A percentile compares a stretch with the other conserved stretches of the same genome.
These are phyloP conservation scores for Suillus luteus DNA, from an alignment of 768 basidiomycete species.

Conservation along the genomic window DNA sequence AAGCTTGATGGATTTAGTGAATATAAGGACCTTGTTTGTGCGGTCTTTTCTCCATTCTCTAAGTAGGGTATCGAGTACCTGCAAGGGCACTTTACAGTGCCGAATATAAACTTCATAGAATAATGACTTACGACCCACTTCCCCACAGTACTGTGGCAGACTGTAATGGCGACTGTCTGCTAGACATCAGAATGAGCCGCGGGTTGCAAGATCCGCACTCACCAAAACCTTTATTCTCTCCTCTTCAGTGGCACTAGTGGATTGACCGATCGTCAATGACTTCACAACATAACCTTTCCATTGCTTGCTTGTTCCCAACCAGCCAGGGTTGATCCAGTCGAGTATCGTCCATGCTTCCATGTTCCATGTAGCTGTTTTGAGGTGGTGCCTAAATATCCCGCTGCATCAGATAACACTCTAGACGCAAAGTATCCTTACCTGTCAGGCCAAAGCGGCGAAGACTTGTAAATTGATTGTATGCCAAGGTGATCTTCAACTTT, in stretches of 20 bases:
- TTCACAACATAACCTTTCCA: slow-evolving; percentile 76
- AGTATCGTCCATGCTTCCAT: slow-evolving; percentile 89
- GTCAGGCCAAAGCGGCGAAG: slow-evolving; percentile 80
- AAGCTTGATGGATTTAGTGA: slow-evolving; percentile 90
- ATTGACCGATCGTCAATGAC: slow-evolving; percentile 71
- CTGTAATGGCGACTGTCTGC: slow-evolving; percentile 58
- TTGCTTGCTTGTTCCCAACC: slow-evolving; percentile 68
- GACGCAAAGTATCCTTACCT: slow-evolving; percentile 35
- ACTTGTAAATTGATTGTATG: slow-evolving; percentile 72
- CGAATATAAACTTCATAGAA: background rate
- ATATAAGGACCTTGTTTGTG: slow-evolving; percentile 40
- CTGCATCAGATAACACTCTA: slow-evolving; percentile 14
- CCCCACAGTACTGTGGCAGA: slow-evolving; percentile 72
- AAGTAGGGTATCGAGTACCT: slow-evolving; percentile 72
- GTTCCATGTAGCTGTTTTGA: slow-evolving; percentile 74
- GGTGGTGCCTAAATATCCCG: slow-evolving; percentile 36
- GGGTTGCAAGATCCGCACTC: slow-evolving; percentile 18
- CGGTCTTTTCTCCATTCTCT: slow-evolving; percentile 63
- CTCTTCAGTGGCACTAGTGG: slow-evolving; percentile 60
- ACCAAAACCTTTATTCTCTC: slow-evolving; percentile 58
- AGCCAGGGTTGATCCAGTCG: slow-evolving; percentile 88
- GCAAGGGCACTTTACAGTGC: background rate
- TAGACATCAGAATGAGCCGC: slow-evolving; percentile 9
- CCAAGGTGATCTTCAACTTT: slow-evolving; percentile 59
- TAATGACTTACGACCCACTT: slow-evolving; percentile 71